These are phyloP conservation scores for Hymenoscyphus occultus DNA, from an alignment of 2,329 filamentous ascomycete genomes.

Conservation along the genomic window DNA sequence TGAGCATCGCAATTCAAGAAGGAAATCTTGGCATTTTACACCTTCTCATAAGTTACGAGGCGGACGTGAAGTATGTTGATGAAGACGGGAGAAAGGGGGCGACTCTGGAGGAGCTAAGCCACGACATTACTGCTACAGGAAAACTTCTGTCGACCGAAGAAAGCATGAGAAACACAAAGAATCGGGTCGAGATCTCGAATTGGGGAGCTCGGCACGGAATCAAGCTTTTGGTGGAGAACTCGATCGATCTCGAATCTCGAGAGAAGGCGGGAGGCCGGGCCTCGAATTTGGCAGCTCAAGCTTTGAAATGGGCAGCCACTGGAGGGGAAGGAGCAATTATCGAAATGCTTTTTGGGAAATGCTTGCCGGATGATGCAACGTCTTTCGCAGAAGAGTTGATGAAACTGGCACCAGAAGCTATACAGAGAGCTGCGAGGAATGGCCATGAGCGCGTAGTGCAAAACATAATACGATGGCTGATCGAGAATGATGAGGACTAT, in stretches of 20 bases:
- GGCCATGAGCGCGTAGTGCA: conserved; percentile 1
- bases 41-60: background rate
- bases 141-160: background rate
- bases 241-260: background rate
- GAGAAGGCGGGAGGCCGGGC: background rate
- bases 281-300: background rate
- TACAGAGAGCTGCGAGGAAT: background rate
- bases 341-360: background rate
- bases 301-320: conserved; percentile 3
- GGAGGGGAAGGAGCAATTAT: conserved; percentile 3
- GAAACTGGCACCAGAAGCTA: background rate
- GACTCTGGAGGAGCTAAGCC: background rate
- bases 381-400: background rate
- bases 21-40: background rate
- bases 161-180: background rate
- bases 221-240: background rate
- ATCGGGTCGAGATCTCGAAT: background rate
- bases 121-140: background rate
- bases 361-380: background rate
- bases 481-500: background rate
- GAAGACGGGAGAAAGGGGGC: conserved; percentile 1
- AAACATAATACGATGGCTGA: background rate
- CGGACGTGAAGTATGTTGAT: background rate
- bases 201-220: conserved; percentile 5
- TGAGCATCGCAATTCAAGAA: background rate